Base-by-base conservation (phyloP, 257 asterid species). In the Solanum neorickii region DNA sequence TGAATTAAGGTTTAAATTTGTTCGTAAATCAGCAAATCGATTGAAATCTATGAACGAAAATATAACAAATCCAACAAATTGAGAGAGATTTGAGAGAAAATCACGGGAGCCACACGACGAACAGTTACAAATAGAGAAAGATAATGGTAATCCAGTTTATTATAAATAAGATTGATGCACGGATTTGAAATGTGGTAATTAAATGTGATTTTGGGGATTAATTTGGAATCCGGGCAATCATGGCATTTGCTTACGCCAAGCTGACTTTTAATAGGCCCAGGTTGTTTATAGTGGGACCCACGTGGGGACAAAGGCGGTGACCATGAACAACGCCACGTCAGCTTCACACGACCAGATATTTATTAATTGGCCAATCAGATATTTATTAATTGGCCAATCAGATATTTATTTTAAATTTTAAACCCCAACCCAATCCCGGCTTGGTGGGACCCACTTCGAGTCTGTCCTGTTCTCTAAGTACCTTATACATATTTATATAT, bases 151-250 rank as follows among this genome's bases (percentile, higher is more conserved):
- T 75, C 11, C 10, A 42, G 60, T 76, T 76, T 42, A 16, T 25
- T n/a, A 42, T 77, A 77, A 77, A 77, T 78, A 46, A 25, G 41
- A 15, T 5, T 3, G 25, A 77, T 13, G 41, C 66, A 78, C 91
- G 91, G 91, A 89, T 23, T 85, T 70, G 60, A 88, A 56, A 73
- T 25, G 21, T 59, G 35, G 35, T 60, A 41, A 68, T 89, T 15
- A 87, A 91, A 89, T 84, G 66, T 84, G 76, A 87, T 77, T 87
- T 75, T 89, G 66, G 86, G 86, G 56, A 14, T 10, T 46, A 41
- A 62, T 74, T 74, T 92, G 87, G 87, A 88, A 35, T 93, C 95
- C 97, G 93, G 42, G 39, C 41, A 49, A 77, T 72, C 47, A 78
- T 60, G 14, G 56, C 33, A 35, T 77, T 66, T 86, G 77, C 73